These are phyloP conservation scores for Psilocybe subaeruginosa DNA, from an alignment of 768 basidiomycete species.

Conservation along the genomic window DNA sequence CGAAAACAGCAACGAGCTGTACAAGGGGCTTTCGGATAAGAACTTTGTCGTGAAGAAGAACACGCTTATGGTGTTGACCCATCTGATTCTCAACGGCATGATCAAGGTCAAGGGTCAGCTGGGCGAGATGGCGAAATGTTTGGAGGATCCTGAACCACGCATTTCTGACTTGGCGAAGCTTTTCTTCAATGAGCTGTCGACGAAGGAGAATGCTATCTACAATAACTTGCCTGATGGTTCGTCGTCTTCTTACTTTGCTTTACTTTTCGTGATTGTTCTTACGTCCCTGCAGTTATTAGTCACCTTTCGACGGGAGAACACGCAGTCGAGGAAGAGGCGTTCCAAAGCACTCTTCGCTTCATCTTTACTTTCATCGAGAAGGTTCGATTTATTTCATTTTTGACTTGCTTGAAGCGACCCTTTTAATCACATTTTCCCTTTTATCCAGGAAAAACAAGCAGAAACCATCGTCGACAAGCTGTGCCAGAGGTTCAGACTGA, in stretches of 20 bases:
- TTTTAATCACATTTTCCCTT: background rate
- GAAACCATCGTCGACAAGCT: conserved; percentile 97
- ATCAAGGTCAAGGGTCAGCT: conserved; percentile 99
- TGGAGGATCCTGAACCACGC: conserved; percentile 87
- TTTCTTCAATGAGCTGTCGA: conserved; percentile 95
- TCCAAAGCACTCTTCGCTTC: conserved; percentile 91
- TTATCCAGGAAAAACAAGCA: conserved; percentile 89
- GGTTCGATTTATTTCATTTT: conserved; percentile 37
- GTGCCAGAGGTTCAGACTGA: conserved; percentile 91
- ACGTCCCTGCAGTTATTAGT: conserved; percentile 72
- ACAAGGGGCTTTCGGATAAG: conserved; percentile 88
- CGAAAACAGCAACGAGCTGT: conserved; percentile 95
- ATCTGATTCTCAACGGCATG: conserved; percentile 97
- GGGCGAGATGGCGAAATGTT: conserved; percentile 99
- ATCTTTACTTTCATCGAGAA: conserved; percentile 98
- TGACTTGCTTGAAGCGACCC: background rate
- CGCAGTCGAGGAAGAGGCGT: conserved; percentile 89
- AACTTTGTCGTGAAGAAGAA: conserved; percentile 97
- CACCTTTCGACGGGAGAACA: conserved; percentile 91
- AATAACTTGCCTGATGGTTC: conserved; percentile 96
- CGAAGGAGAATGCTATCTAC: conserved; percentile 98
- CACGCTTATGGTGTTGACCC: conserved; percentile 97
- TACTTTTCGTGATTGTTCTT: background rate
- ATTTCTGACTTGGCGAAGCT: conserved; percentile 95
- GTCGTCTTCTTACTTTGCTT: conserved; percentile 20